These are phyloP conservation scores for Teratosphaeria epicoccoides DNA, from an alignment of 2,329 filamentous ascomycete genomes.

Conservation along the genomic window DNA sequence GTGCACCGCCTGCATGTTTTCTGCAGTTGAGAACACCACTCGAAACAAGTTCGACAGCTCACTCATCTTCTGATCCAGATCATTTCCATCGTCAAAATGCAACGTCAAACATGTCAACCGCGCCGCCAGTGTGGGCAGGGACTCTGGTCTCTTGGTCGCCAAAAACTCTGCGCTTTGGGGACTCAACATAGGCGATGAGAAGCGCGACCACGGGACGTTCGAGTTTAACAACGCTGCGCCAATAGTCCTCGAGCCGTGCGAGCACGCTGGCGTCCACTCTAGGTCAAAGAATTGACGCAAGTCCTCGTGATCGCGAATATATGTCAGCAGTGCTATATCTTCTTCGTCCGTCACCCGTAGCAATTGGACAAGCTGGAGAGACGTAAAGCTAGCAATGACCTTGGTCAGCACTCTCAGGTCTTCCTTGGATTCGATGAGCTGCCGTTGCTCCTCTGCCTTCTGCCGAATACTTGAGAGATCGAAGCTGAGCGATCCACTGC, in stretches of 20 bases:
- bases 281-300: conserved; percentile 39
- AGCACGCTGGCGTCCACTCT: conserved; percentile 53
- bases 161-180: conserved; percentile 47
- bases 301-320: conserved; percentile 39
- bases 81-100: conserved; percentile 49
- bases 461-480: conserved; percentile 28
- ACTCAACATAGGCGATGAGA: conserved; percentile 53
- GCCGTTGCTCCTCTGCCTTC: conserved; percentile 41
- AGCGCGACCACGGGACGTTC: conserved; percentile 45
- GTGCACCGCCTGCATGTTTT: conserved; percentile 52
- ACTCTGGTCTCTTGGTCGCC: conserved; percentile 36
- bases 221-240: conserved; percentile 47
- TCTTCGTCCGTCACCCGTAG: conserved; percentile 51
- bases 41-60: conserved; percentile 48
- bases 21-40: conserved; percentile 47
- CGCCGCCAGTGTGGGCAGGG: conserved; percentile 42
- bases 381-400: conserved; percentile 48
- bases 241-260: conserved; percentile 50
- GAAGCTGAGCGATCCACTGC: conserved; percentile 3
- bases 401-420: conserved; percentile 44
- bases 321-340: conserved; percentile 44
- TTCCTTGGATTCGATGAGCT: conserved; percentile 40
- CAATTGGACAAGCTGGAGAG: conserved; percentile 54
- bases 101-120: conserved; percentile 53
- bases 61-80: conserved; percentile 48